Base-by-base conservation (phyloP, 2,329 filamentous ascomycete species). In the Lanzia echinophila region DNA sequence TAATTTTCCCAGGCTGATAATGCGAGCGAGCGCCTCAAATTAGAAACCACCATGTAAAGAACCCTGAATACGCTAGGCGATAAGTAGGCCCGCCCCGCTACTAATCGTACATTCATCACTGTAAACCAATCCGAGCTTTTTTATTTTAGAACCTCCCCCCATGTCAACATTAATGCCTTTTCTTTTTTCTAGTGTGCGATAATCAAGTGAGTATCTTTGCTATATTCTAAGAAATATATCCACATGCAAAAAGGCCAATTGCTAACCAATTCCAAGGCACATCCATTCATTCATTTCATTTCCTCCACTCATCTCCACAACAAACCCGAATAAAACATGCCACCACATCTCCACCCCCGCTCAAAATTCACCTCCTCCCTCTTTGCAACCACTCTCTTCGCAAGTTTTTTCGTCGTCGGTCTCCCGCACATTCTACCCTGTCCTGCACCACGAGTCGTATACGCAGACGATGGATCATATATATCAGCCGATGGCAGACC, bases 321-420 rank as follows among this genome's bases (percentile, higher is more conserved):
- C 24, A 4, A 28, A 28, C 8, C 24, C 24, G 17, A 32, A 32
- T 24, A 53, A 50, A 63, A 73, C 69, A 94, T 94, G 88, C 84
- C 89, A 65, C 88, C 83, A 39, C 76, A 92, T 72, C 84, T 99
- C 41, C 94, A 99, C 71, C 94, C 94, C 33, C 86, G 91, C 71
- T 97, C 92, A 62, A 86, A 89, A 65, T 88, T 90, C 75, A 99
- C 94, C 64, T 91, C 88, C 54, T 94, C 90, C 44, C 85, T 99
- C 57, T 99, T 99, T 75, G 90, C 90, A 48, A 89, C 87, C n/a
- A 97, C 92, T 1, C 81, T 97, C 52, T 79, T 88, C 58, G 84
- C 90, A 32, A 94, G 88, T 63, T 96, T 99, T 71, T 80, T 96
- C 59, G 91, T 99, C 58, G 94, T 99, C 50, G 89, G 83, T 31